A percentile compares a stretch with the other conserved stretches of the same genome.
Conservation (phyloP, 2,329 filamentous ascomycete genomes). For the Endocalyx cinctus region DNA sequence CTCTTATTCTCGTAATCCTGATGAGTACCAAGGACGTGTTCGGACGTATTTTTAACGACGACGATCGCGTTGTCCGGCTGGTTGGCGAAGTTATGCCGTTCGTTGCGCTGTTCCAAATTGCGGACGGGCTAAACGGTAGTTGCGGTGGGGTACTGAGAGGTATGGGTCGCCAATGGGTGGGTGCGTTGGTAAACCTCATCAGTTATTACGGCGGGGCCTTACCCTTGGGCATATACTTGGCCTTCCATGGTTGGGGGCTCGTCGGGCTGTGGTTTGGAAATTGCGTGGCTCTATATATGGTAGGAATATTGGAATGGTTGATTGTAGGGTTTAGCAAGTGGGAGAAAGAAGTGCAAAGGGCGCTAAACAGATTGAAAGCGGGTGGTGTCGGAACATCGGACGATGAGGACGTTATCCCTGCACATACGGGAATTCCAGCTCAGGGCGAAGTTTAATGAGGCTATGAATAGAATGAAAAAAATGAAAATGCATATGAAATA, state of each 20-base stretch:
- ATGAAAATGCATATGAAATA: too few relatives aligned
- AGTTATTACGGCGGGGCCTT: slow-evolving; percentile 81
- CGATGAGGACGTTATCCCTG: background rate
- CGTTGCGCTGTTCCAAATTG: slow-evolving; percentile 86
- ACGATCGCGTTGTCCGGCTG: slow-evolving; percentile 64
- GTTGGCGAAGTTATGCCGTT: slow-evolving; percentile 78
- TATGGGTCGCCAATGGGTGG: slow-evolving; percentile 83
- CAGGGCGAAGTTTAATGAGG: background rate
- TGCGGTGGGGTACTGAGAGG: slow-evolving; percentile 78
- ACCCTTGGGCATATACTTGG: slow-evolving; percentile 77
- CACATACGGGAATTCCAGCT: too few relatives aligned
- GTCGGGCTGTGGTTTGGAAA: slow-evolving; percentile 79
- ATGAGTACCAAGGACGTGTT: slow-evolving; percentile 70
- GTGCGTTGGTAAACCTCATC: slow-evolving; percentile 74
- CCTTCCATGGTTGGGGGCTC: slow-evolving; percentile 81
- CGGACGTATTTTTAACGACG: slow-evolving; percentile 77
- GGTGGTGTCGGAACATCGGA: slow-evolving; percentile 13
- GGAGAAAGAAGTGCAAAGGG: slow-evolving; percentile 67
- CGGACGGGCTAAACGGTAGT: slow-evolving; percentile 79
- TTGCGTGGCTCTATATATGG: slow-evolving; percentile 74
- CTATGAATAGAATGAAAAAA: too few relatives aligned
- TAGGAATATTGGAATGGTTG: slow-evolving; percentile 72
- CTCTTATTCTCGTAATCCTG: slow-evolving; percentile 61
- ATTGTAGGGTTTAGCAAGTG: slow-evolving; percentile 76
- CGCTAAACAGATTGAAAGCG: slow-evolving; percentile 65